Evolutionary conservation across 2,329 filamentous ascomycete species (phyloP).

Genomic region (Aureobasidium pullulans): DNA sequence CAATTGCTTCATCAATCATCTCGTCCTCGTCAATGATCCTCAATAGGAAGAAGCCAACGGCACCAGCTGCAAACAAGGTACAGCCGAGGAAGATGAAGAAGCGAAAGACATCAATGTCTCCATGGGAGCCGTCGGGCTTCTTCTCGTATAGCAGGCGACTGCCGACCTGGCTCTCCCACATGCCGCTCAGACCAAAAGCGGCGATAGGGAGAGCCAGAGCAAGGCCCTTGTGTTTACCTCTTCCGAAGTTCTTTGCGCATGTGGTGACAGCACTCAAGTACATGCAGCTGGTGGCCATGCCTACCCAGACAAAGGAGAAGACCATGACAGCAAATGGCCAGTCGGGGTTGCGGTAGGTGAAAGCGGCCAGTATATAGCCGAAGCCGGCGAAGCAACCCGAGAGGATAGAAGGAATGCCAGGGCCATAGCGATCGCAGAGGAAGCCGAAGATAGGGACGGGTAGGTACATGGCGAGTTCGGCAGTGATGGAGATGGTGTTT

Average conservation of each 20-base stretch:
- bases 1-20: slow-evolving; percentile 81
- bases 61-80: slow-evolving; percentile 61
- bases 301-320: slow-evolving; percentile 73
- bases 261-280: slow-evolving; percentile 89
- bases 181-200: slow-evolving; percentile 84
- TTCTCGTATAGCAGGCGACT: slow-evolving; percentile 68
- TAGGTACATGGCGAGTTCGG: slow-evolving; percentile 82
- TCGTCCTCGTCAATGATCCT: slow-evolving; percentile 76
- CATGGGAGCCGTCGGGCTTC: slow-evolving; percentile 52
- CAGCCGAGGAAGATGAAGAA: slow-evolving; percentile 82
- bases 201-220: slow-evolving; percentile 88
- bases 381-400: slow-evolving; percentile 67
- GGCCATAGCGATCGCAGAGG: slow-evolving; percentile 81
- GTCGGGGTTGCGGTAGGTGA: slow-evolving; percentile 58
- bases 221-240: slow-evolving; percentile 77
- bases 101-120: slow-evolving; percentile 65
- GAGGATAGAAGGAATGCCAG: slow-evolving; percentile 65
- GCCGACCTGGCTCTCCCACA: slow-evolving; percentile 90
- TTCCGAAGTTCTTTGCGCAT: slow-evolving; percentile 95
- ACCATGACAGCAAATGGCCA: slow-evolving; percentile 81
- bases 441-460: slow-evolving; percentile 87
- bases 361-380: slow-evolving; percentile 78
- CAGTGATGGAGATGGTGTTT: slow-evolving; percentile 80
- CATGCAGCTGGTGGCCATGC: slow-evolving; percentile 77
- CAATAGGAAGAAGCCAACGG: slow-evolving; percentile 67